These are phyloP conservation scores for Metschnikowia bowlesiae DNA, from an alignment of 805 yeast genomes.

Conservation along the genomic window DNA sequence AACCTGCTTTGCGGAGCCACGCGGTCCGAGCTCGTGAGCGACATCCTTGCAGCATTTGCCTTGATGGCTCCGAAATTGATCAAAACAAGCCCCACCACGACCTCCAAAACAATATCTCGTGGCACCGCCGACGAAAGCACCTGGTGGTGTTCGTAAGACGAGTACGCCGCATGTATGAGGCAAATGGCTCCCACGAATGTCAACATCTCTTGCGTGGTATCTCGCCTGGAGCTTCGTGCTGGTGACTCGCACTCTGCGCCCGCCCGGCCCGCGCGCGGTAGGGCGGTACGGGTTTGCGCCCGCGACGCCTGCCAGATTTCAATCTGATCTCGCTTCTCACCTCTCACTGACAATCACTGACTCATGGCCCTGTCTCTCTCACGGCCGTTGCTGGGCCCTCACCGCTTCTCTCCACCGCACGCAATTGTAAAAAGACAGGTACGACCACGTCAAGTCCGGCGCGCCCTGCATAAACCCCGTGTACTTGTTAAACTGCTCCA, in stretches of 20 bases:
- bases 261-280: no score
- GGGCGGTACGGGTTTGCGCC: no score
- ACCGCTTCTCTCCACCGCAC: slow-evolving; percentile 53
- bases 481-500: slow-evolving; percentile 82
- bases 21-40: slow-evolving; percentile 22
- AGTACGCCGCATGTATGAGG: slow-evolving; percentile 49
- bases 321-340: no score
- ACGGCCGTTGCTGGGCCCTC: background rate
- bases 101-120: slow-evolving; percentile 48
- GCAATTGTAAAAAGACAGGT: slow-evolving; percentile 70
- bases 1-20: slow-evolving; percentile 26
- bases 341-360: no score
- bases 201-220: background rate
- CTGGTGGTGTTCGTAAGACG: slow-evolving; percentile 50
- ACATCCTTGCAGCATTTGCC: slow-evolving; percentile 16
- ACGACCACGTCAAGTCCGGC: slow-evolving; percentile 83
- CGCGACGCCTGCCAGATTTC: no score
- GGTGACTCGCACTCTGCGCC: background rate
- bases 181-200: slow-evolving; percentile 6
- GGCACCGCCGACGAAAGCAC: slow-evolving; percentile 31
- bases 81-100: slow-evolving; percentile 43
- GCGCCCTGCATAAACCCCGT: slow-evolving; percentile 91
- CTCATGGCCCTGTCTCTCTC: no score
- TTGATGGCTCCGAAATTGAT: slow-evolving; percentile 36
- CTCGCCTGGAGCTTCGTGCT: background rate